Evolutionary conservation across 2,329 filamentous ascomycete genomes (phyloP), one percentile per base, ranked within the genome.

Genomic region (Fusarium piperis): DNA sequence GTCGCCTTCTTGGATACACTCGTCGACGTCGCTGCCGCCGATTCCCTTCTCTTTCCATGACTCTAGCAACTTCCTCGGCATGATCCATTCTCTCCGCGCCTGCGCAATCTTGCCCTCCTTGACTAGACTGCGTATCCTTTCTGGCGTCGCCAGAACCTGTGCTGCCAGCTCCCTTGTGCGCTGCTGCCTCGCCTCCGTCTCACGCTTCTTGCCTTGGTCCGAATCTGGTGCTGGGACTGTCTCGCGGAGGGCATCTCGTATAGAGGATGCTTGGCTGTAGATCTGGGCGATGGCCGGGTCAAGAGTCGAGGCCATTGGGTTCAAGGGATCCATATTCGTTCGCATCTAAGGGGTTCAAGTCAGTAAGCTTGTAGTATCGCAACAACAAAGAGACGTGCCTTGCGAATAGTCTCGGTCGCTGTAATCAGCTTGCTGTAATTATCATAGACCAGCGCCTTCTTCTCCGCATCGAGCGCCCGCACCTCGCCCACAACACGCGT

Each of bases 341-440:
- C 93, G 87, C 93, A 96, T 95, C 85, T 90, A 68, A 11, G 20
- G n/a, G 39, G 39, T 16, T 16, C 18, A 3, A 36, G 32, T 67
- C 10, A 72, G 48, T 52, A 18, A 10, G 10, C 1, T 13, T 44
- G 2, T 23, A 26, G 13, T 15, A 44, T 33, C 35, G 6, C 18
- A 20, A 18, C 30, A 16, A 20, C 11, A 11, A 9, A 6, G 12
- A 9, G n/a, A 18, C 55, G 10, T 74, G 90, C 89, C 83, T 93
- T 94, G 56, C 93, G 89, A 77, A 99, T 99, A 4, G 95, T 98
- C 81, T 97, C 95, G 12, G 97, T 98, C 1, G 96, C 96, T n/a
- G 92, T 90, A 73, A 99, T 98, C 73, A 99, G 84, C 83, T 98
- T 98, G 74, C 93, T 96, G 81, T 98, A 99, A 79, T 99, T 99